These are phyloP conservation scores for Eimeria zaria DNA, from an alignment of 169 alveolate species.

Conservation along the genomic window DNA sequence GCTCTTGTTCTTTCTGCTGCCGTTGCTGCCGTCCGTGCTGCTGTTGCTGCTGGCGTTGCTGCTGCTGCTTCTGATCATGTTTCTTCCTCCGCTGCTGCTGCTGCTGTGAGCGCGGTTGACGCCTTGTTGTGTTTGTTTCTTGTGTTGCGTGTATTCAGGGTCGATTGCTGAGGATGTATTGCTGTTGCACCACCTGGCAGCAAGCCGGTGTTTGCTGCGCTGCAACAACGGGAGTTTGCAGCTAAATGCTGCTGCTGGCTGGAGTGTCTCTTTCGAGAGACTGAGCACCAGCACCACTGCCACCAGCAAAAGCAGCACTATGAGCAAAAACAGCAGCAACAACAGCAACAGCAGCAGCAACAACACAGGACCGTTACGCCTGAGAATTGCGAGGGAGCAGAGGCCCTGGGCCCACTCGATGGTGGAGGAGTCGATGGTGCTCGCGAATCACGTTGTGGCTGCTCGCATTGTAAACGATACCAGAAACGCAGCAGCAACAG, in stretches of 20 bases:
- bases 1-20: neutral
- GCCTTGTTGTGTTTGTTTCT: neutral
- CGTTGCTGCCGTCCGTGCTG: neutral
- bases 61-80: slow-evolving; percentile 19
- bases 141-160: slow-evolving; percentile 9
- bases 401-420: slow-evolving; percentile 78
- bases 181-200: slow-evolving; percentile 56
- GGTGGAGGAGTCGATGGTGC: slow-evolving; percentile 81
- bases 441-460: slow-evolving; percentile 83
- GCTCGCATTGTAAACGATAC: slow-evolving; percentile 36
- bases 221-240: slow-evolving; percentile 57
- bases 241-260: slow-evolving; percentile 54
- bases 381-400: slow-evolving; percentile 12
- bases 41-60: slow-evolving; percentile 45
- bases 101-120: neutral
- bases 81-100: neutral
- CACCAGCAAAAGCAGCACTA: neutral
- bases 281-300: neutral
- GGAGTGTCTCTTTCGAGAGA: slow-evolving; percentile 53
- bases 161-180: slow-evolving; percentile 51
- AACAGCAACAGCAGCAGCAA: slow-evolving; percentile 48
- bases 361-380: slow-evolving; percentile 47
- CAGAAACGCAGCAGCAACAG: slow-evolving; percentile 34
- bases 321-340: slow-evolving; percentile 22
- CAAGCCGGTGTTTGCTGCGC: slow-evolving; percentile 13